Evolutionary conservation across 805 yeast species (phyloP).

Genomic region (Hyphopichia homilentoma): DNA sequence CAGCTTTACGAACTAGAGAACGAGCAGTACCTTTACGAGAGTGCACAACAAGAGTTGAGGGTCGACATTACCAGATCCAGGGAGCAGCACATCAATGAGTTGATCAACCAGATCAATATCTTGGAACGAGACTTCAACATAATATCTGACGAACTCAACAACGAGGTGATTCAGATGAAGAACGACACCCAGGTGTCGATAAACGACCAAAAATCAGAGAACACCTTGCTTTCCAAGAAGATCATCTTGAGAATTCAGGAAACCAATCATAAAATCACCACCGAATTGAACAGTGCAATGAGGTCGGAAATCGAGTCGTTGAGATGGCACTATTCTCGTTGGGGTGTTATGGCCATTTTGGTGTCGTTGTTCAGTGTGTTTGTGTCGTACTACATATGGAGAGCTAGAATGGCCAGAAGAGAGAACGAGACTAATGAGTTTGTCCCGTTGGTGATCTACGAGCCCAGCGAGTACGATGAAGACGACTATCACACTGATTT

Average conservation of each 20-base stretch:
- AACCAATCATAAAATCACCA: slow-evolving; percentile 77
- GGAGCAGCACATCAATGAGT: slow-evolving; percentile 63
- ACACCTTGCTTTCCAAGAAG: slow-evolving; percentile 67
- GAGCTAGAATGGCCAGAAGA: slow-evolving; percentile 10
- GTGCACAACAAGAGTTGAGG: slow-evolving; percentile 83
- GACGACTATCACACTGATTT: slow-evolving; percentile 56
- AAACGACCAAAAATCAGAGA: slow-evolving; percentile 82
- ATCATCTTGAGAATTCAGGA: slow-evolving; percentile 74
- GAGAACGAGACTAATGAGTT: slow-evolving; percentile 29
- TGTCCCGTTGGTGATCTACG: slow-evolving; percentile 39
- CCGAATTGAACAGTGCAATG: slow-evolving; percentile 75
- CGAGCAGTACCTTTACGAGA: slow-evolving; percentile 83
- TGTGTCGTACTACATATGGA: slow-evolving; percentile 49
- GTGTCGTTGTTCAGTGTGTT: slow-evolving; percentile 55
- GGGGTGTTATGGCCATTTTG: slow-evolving; percentile 77
- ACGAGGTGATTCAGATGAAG: slow-evolving; percentile 52
- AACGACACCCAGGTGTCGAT: slow-evolving; percentile 81
- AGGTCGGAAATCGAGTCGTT: slow-evolving; percentile 83
- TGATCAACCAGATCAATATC: slow-evolving; percentile 61
- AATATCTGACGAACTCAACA: slow-evolving; percentile 70
- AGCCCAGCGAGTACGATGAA: slow-evolving; percentile 47
- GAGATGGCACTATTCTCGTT: slow-evolving; percentile 89
- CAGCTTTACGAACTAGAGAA: slow-evolving; percentile 74
- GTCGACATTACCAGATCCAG: slow-evolving; percentile 75
- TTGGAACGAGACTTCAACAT: slow-evolving; percentile 70